These are phyloP conservation scores for Triglochin maritima DNA, from an alignment of 106 monocot genomes.

Conservation along the genomic window DNA sequence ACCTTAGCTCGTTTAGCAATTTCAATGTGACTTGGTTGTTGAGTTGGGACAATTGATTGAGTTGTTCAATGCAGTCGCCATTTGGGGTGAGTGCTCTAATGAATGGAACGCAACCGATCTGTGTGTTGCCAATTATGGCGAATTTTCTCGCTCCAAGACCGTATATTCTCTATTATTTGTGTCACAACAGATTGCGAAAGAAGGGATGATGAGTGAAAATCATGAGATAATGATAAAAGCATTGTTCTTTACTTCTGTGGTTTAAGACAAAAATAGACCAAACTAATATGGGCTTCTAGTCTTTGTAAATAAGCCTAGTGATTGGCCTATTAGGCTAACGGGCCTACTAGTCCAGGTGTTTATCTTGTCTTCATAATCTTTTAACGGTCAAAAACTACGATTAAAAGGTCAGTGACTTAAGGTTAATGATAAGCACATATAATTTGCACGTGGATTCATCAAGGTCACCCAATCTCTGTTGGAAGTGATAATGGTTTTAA, in stretches of 20 bases:
- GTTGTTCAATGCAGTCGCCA: conserved; percentile 6
- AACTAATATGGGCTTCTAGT: too few relatives aligned
- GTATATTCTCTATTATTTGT: conserved; percentile 13
- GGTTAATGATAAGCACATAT: too few relatives aligned
- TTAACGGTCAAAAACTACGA: too few relatives aligned
- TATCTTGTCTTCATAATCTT: too few relatives aligned
- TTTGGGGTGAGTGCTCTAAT: background rate
- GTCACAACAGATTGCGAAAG: background rate
- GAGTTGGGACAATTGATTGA: conserved; percentile 4
- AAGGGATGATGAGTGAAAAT: background rate
- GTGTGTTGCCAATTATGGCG: conserved; percentile 3
- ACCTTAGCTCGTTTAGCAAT: conserved; percentile 5
- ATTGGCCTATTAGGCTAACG: too few relatives aligned
- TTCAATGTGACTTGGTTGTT: conserved; percentile 5
- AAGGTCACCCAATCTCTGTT: too few relatives aligned
- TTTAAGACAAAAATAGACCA: too few relatives aligned
- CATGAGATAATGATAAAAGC: background rate
- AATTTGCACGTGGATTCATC: too few relatives aligned
- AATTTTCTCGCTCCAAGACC: conserved; percentile 26
- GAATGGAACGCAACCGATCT: conserved; percentile 12
- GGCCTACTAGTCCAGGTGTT: too few relatives aligned
- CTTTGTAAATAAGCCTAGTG: too few relatives aligned
- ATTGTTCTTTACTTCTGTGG: background rate
- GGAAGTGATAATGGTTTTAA: too few relatives aligned
- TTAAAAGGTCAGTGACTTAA: too few relatives aligned